phyloP scores from a whole-genome alignment of 208 protist species.

The Kentomonas sorsogonicus region DNA sequence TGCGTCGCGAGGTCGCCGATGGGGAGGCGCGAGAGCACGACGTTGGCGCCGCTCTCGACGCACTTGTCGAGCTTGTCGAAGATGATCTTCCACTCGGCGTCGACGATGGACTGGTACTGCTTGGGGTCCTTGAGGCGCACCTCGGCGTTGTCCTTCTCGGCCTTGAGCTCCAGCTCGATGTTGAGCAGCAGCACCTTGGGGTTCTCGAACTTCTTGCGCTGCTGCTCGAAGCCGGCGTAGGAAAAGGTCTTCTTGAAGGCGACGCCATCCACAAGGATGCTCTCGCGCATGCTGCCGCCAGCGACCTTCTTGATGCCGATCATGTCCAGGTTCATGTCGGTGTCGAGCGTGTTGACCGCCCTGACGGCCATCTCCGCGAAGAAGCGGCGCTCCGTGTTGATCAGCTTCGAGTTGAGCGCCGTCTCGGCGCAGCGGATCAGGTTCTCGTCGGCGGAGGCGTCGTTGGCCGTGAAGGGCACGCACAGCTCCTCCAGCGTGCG shows the following conservation, averaged over 20 bases:
- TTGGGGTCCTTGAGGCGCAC: conserved; percentile 97
- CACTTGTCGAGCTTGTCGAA: conserved; percentile 99
- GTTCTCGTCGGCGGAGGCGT: conserved; percentile 51
- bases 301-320: conserved; percentile 99
- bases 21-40: conserved; percentile 98
- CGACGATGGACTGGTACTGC: conserved; percentile 99
- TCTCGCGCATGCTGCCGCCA: conserved; percentile 99
- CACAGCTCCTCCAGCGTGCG: conserved; percentile 90
- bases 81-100: conserved; percentile 99
- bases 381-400: conserved; percentile 94
- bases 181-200: conserved; percentile 99
- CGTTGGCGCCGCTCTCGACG: conserved; percentile 96
- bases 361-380: conserved; percentile 99
- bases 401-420: conserved; percentile 99
- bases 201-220: conserved; percentile 97
- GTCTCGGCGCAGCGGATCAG: conserved; percentile 97
- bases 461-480: conserved; percentile 77
- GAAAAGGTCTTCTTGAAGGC: conserved; percentile 99
- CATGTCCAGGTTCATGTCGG: conserved; percentile 95
- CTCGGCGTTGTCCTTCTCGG: conserved; percentile 99
- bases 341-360: conserved; percentile 94
- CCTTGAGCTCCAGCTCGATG: conserved; percentile 99
- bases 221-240: conserved; percentile 99
- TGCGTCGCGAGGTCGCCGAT: conserved; percentile 99
- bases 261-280: conserved; percentile 98